Conservation (phyloP, 371 early-diverging fungal species). For the Blakeslea trispora region DNA sequence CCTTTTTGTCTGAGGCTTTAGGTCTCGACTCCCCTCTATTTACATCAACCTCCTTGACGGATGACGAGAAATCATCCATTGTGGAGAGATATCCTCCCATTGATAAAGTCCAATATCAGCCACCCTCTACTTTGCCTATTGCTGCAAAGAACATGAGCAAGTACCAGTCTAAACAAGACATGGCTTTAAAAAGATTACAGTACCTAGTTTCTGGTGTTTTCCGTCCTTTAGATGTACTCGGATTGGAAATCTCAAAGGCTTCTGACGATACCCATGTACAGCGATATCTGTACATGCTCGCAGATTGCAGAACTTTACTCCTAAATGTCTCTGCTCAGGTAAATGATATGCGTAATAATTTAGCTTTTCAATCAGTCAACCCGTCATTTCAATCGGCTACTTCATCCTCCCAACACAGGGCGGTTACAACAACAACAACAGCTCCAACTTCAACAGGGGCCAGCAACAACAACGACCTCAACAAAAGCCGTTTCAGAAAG, state of each 20-base stretch:
- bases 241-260: background rate
- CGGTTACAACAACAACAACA: too few species aligned
- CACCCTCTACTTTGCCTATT: slow-evolving; percentile 8
- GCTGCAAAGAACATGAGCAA: slow-evolving; percentile 4
- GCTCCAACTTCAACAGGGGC: too few species aligned
- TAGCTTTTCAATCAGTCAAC: slow-evolving; percentile 2
- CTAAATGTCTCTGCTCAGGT: background rate
- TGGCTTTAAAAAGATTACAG: background rate
- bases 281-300: background rate
- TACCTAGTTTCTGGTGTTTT: background rate
- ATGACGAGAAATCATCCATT: too few species aligned
- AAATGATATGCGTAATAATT: background rate
- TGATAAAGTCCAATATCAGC: slow-evolving; percentile 1
- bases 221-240: slow-evolving; percentile 5
- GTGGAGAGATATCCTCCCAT: too few species aligned
- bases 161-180: slow-evolving; percentile 7
- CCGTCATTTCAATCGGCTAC: background rate
- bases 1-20: background rate
- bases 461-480: too few species aligned
- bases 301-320: background rate
- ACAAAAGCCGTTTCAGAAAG: too few species aligned
- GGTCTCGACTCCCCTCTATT: too few species aligned
- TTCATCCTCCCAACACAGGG: slow-evolving; percentile 1
- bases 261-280: background rate
- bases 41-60: too few species aligned